A percentile compares a stretch with the other conserved stretches of the same genome.
phyloP scores from a whole-genome alignment of 2,329 filamentous ascomycete species.

The Sporothrix variecibatus region DNA sequence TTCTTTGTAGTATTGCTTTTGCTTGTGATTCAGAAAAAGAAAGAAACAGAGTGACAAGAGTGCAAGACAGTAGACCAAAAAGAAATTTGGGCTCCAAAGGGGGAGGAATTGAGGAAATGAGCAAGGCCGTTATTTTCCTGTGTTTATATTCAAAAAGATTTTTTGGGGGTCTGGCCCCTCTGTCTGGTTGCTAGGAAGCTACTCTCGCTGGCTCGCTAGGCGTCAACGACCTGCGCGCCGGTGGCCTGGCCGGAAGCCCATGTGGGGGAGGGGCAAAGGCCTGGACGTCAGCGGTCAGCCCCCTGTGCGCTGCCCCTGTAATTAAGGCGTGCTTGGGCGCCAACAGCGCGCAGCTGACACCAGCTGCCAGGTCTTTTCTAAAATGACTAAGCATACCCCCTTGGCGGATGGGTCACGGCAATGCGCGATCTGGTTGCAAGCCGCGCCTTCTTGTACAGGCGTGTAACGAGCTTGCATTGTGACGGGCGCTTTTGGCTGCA shows the following conservation, averaged over 20 bases:
- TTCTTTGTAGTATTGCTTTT: background rate
- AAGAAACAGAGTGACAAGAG: background rate
- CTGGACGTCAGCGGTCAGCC: background rate
- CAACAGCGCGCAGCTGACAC: constrained; percentile 9
- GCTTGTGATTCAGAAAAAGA: background rate
- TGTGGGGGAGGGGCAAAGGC: constrained; percentile 28
- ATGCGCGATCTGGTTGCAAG: constrained; percentile 25
- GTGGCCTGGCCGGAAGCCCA: background rate
- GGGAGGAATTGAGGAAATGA: background rate
- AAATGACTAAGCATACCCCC: constrained; percentile 21
- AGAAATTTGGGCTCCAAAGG: background rate
- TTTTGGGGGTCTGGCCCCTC: background rate
- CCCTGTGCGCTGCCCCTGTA: background rate
- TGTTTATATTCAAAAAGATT: constrained; percentile 23
- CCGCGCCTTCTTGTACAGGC: constrained; percentile 18
- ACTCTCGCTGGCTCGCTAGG: background rate
- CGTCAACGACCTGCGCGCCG: background rate
- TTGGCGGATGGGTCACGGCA: background rate
- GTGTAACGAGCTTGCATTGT: constrained; percentile 14
- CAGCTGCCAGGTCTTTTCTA: constrained; percentile 13
- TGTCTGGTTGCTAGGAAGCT: constrained; percentile 28
- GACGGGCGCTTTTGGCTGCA: background rate
- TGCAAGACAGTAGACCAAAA: background rate
- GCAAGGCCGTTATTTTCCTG: background rate
- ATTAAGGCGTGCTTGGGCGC: background rate